These are phyloP conservation scores for Chlorella sp. DNA, from an alignment of 139 green algal genomes.

Conservation along the genomic window DNA sequence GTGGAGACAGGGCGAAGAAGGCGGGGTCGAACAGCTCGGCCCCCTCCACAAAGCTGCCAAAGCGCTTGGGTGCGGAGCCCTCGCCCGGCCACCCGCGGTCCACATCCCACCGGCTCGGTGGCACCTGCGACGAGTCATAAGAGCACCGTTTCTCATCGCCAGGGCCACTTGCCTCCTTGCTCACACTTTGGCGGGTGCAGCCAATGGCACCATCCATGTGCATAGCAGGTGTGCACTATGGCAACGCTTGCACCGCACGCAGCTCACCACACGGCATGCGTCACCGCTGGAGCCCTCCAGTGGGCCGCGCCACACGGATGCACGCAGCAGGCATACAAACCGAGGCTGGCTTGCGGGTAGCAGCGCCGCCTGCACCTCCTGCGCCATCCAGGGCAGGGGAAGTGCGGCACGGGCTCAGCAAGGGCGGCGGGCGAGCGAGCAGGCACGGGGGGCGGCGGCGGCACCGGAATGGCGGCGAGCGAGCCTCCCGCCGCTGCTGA, in stretches of 20 bases:
- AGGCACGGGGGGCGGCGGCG: too few relatives aligned
- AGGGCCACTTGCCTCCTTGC: too few relatives aligned
- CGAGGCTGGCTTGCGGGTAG: neutral
- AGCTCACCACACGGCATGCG: neutral
- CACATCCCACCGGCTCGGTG: slow-evolving; percentile 69
- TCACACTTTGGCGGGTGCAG: too few relatives aligned
- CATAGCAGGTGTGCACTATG: too few relatives aligned
- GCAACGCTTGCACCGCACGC: too few relatives aligned
- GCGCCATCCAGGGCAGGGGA: too few relatives aligned
- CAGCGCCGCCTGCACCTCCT: neutral
- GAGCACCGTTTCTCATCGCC: neutral
- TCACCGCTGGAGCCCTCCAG: neutral
- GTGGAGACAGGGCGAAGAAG: slow-evolving; percentile 66
- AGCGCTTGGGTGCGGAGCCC: slow-evolving; percentile 43
- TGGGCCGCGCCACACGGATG: neutral
- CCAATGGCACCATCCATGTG: too few relatives aligned
- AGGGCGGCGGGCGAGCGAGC: too few relatives aligned
- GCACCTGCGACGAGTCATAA: slow-evolving; percentile 19
- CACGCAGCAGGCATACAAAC: neutral
- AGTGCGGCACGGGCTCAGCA: too few relatives aligned
- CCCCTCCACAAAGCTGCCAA: slow-evolving; percentile 59
- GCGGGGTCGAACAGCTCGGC: slow-evolving; percentile 77
- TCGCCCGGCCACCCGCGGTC: slow-evolving; percentile 35
- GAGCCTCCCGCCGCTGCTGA: too few relatives aligned
- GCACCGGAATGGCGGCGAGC: too few relatives aligned